Evolutionary conservation across 306 rosid genomes (phyloP).

Genomic region (Canavalia gladiata): DNA sequence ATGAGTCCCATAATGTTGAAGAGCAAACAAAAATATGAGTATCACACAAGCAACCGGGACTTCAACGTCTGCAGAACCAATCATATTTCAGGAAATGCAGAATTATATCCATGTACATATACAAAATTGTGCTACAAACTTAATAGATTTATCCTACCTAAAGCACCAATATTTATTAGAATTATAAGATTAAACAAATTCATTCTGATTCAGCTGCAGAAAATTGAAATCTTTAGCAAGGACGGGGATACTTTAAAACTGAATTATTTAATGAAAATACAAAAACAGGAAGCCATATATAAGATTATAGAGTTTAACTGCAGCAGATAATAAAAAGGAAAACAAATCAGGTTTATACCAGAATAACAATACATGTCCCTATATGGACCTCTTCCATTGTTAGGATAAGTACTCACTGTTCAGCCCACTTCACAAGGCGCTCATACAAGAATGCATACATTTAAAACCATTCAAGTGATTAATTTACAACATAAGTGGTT

Average conservation of each 20-base stretch:
- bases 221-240: not conserved
- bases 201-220: not conserved
- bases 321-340: not conserved
- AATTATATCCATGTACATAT: not conserved
- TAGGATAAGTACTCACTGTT: not conserved
- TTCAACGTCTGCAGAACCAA: constrained; percentile 64
- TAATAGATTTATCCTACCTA: not conserved
- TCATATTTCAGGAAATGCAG: constrained; percentile 6
- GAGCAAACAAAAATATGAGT: constrained; percentile 71
- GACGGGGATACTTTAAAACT: not conserved
- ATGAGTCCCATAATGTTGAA: constrained; percentile 87
- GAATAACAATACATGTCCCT: not conserved
- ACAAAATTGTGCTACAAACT: not conserved
- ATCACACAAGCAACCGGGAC: constrained; percentile 72
- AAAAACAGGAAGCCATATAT: not conserved
- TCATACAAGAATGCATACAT: not conserved
- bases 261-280: constrained; percentile 10
- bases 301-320: not conserved
- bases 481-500: not conserved
- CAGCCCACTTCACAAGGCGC: not conserved
- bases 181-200: not conserved
- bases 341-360: not conserved
- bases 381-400: not conserved
- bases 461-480: constrained; percentile 4
- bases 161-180: constrained; percentile 1